phyloP scores from a whole-genome alignment of 2,329 filamentous ascomycete species.

The Cladosporium phlei region DNA sequence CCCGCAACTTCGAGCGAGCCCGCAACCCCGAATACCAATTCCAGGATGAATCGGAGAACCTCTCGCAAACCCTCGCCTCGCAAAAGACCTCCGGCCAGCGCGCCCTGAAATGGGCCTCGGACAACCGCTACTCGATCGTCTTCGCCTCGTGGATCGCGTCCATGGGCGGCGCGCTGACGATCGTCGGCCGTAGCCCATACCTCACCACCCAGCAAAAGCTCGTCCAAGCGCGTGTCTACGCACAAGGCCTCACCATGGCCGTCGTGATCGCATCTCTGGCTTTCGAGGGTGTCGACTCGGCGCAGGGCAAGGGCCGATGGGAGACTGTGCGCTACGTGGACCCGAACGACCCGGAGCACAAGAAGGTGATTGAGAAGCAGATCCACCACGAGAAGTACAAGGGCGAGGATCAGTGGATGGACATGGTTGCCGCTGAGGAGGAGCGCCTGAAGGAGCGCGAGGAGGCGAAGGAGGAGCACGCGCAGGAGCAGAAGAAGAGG shows the following conservation, averaged over 20 bases:
- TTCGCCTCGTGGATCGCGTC: slow-evolving; percentile 74
- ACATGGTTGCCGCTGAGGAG: slow-evolving; percentile 81
- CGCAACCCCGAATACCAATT: slow-evolving; percentile 65
- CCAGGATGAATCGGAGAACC: slow-evolving; percentile 58
- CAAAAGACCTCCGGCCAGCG: slow-evolving; percentile 57
- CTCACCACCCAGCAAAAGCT: slow-evolving; percentile 77
- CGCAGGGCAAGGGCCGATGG: slow-evolving; percentile 71
- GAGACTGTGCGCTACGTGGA: slow-evolving; percentile 78
- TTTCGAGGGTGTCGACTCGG: slow-evolving; percentile 76
- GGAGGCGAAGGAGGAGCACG: slow-evolving; percentile 29
- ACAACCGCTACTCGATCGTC: slow-evolving; percentile 84
- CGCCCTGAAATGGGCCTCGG: slow-evolving; percentile 66
- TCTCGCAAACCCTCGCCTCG: slow-evolving; percentile 49
- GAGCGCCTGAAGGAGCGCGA: slow-evolving; percentile 51
- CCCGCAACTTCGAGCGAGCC: slow-evolving; percentile 64
- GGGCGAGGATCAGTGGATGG: slow-evolving; percentile 90
- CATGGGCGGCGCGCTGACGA: slow-evolving; percentile 67
- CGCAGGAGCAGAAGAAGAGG: slow-evolving; percentile 24
- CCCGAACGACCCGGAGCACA: slow-evolving; percentile 75
- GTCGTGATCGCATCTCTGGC: slow-evolving; percentile 77
- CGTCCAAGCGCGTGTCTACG: slow-evolving; percentile 91
- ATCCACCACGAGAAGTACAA: slow-evolving; percentile 82
- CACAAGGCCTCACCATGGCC: slow-evolving; percentile 80
- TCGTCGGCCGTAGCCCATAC: slow-evolving; percentile 74
- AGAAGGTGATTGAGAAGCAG: slow-evolving; percentile 78